phyloP scores from a whole-genome alignment of 2,329 filamentous ascomycete genomes.

The Colletotrichum echinochloae region DNA sequence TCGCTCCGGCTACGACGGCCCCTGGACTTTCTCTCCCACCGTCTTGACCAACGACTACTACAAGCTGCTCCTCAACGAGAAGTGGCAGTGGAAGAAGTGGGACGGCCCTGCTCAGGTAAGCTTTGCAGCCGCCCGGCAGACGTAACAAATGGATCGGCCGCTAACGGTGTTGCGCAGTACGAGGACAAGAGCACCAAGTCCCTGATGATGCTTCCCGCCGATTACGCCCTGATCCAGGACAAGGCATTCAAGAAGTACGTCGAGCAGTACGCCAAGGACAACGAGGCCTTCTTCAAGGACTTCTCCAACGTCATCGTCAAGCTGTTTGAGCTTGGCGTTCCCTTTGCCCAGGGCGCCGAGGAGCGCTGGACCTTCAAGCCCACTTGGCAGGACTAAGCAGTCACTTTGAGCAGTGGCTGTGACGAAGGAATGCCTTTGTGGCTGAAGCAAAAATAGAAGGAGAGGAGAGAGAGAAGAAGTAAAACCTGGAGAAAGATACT shows the following conservation, averaged over 20 bases:
- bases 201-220: constrained; percentile 97
- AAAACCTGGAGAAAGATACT: constrained; percentile 18
- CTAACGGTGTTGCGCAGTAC: constrained; percentile 63
- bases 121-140: not conserved
- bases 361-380: constrained; percentile 75
- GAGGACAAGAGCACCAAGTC: constrained; percentile 88
- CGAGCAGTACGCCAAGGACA: constrained; percentile 91
- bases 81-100: constrained; percentile 94
- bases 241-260: constrained; percentile 85
- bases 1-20: constrained; percentile 88
- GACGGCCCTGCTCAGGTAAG: constrained; percentile 81
- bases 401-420: not conserved
- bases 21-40: constrained; percentile 93
- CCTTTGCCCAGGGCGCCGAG: constrained; percentile 76
- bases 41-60: constrained; percentile 96
- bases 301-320: constrained; percentile 83
- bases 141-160: not conserved
- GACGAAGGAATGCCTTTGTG: not conserved
- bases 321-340: constrained; percentile 94
- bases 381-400: constrained; percentile 43
- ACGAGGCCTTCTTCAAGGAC: constrained; percentile 92
- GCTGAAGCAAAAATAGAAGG: not conserved
- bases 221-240: constrained; percentile 89
- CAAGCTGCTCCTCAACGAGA: constrained; percentile 87
- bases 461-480: not conserved